Base-by-base conservation (phyloP, 106 monocot species). In the Posidonia australis region DNA sequence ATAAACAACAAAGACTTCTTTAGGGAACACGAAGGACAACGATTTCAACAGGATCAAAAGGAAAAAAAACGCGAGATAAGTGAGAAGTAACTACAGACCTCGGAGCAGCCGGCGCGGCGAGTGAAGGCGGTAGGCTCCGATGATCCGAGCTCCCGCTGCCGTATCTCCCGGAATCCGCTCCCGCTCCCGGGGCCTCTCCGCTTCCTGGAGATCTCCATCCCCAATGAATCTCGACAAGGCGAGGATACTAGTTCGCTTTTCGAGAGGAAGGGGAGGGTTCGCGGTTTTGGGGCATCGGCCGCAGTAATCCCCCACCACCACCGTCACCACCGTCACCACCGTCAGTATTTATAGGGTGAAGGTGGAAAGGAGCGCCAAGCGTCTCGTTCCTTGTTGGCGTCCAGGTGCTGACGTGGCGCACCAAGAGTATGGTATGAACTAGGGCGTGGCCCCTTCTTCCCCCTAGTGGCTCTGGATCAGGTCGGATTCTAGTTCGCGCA, bases 121-220 rank as follows among this genome's bases (percentile, higher is more conserved):
- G 79, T 52, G 53, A 81, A 91, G 36, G 25, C 43, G 18, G 31
- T 66, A 55, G 76, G 71, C 24, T 31, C 61, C 5, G 63, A 68
- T 0, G 66, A 51, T 41, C 91, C 86, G 41, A 79, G 51, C 66
- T 91, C 83, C 51, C 86, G 76, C 56, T 56, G 70, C 63, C 60
- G 58, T 57, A 86, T 71, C 59, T 77, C 78, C 22, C 0, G 14
- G 29, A 71, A 61, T 52, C 25, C 67, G 19, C 32, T 59, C 28
- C 25, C 70, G 17, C 32, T 51, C 28, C 64, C 46, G 13, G 36
- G 54, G 26, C n/a, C 19, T 41, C 46, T 45, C 27, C 42, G 23
- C 28, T 25, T 30, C 62, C 43, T n/a, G 71, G 54, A 27, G 42
- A 27, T 63, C n/a, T 49, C 53, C 51, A 64, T 72, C 29, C 19